These are phyloP conservation scores for Huntiella omanensis DNA, from an alignment of 2,329 filamentous ascomycete species.

Conservation along the genomic window DNA sequence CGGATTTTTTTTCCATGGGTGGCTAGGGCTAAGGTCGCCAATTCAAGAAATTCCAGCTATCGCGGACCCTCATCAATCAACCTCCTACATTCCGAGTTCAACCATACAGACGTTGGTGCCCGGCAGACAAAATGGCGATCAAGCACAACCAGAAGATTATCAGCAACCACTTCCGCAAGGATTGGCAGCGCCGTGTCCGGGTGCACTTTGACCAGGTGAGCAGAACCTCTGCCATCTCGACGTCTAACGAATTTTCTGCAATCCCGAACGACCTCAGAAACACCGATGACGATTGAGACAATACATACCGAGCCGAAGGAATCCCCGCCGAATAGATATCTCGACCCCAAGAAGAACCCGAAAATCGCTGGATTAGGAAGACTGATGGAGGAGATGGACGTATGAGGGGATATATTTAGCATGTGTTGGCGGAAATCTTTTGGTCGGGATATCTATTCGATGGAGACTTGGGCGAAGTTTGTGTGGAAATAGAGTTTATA, in stretches of 20 bases:
- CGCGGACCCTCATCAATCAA: conserved; percentile 10
- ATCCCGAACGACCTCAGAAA: conserved; percentile 1
- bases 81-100: conserved; percentile 11
- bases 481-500: no score
- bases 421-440: background rate
- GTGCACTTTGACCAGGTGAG: conserved; percentile 97
- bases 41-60: conserved; percentile 12
- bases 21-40: conserved; percentile 13
- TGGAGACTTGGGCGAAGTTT: no score
- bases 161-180: conserved; percentile 99
- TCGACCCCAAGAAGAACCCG: background rate
- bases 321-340: conserved; percentile 1
- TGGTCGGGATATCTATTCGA: background rate
- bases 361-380: background rate
- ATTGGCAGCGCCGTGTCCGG: conserved; percentile 98
- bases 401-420: background rate
- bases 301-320: background rate
- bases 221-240: conserved; percentile 9
- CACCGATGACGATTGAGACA: conserved; percentile 5
- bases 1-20: conserved; percentile 9
- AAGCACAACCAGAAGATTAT: conserved; percentile 99
- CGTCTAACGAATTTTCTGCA: conserved; percentile 8
- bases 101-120: conserved; percentile 11
- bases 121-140: conserved; percentile 47
- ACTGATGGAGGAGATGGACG: background rate